phyloP scores from a whole-genome alignment of 2,329 filamentous ascomycete species.

The Boeremia lycopersici region DNA sequence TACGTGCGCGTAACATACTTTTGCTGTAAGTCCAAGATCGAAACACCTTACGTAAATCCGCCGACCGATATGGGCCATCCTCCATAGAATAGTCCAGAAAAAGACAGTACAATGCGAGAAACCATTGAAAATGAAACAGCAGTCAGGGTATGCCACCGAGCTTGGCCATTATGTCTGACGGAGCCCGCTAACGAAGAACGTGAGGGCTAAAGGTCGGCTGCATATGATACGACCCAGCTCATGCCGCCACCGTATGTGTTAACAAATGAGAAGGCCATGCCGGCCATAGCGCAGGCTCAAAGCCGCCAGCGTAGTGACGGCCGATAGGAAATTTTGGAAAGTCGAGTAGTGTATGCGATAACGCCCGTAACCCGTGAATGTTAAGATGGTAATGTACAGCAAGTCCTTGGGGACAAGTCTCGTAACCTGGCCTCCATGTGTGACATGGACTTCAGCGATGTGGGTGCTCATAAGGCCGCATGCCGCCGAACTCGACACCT shows the following conservation, averaged over 20 bases:
- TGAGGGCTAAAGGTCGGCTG: not conserved
- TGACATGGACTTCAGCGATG: slow-evolving; percentile 31
- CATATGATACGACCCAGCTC: not conserved
- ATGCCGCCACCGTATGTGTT: not conserved
- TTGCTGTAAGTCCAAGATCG: slow-evolving; percentile 14
- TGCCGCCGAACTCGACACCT: slow-evolving; percentile 55
- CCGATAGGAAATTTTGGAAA: not conserved
- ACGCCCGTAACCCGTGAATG: slow-evolving; percentile 17
- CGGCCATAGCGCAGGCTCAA: slow-evolving; percentile 1
- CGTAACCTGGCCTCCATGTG: not conserved
- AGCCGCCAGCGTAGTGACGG: not conserved
- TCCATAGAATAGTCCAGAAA: slow-evolving; percentile 8
- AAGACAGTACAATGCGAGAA: slow-evolving; percentile 7
- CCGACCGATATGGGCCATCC: slow-evolving; percentile 8
- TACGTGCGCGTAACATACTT: slow-evolving; percentile 16
- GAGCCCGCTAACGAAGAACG: not conserved
- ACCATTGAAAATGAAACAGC: not conserved
- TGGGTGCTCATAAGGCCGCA: slow-evolving; percentile 44
- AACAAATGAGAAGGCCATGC: slow-evolving; percentile 2
- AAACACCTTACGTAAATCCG: slow-evolving; percentile 12
- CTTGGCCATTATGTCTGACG: not conserved
- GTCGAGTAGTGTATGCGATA: slow-evolving; percentile 14
- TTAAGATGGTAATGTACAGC: slow-evolving; percentile 17
- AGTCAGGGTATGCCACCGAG: not conserved
- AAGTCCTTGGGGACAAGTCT: slow-evolving; percentile 3